Conservation (phyloP, 1,284 basidiomycete species). For the Leccinum subspadiceum region DNA sequence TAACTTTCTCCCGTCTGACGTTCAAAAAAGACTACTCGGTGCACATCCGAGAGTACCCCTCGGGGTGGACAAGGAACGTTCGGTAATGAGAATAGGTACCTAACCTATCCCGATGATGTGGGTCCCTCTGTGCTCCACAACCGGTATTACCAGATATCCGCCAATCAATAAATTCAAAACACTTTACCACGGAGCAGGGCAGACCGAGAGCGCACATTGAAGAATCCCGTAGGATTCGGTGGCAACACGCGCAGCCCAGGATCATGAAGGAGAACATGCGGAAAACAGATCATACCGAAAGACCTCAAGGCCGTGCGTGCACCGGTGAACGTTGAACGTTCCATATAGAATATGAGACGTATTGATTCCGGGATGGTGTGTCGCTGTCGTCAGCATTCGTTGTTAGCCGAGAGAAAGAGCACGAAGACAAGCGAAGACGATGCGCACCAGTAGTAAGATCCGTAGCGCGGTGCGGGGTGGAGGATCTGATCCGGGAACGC, state of each 20-base stretch:
- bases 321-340: too few species aligned
- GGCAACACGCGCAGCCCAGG: background rate
- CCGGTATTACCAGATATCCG: background rate
- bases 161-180: background rate
- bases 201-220: background rate
- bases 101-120: background rate
- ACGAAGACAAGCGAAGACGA: background rate
- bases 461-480: slow-evolving; percentile 64
- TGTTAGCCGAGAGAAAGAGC: background rate
- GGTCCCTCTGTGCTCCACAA: too few species aligned
- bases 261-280: background rate
- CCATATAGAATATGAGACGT: background rate
- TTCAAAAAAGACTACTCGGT: background rate
- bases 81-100: background rate
- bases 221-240: background rate
- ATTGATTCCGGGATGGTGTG: slow-evolving; percentile 41
- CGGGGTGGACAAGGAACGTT: background rate
- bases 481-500: slow-evolving; percentile 48
- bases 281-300: too few species aligned
- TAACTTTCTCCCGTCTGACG: background rate
- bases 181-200: background rate
- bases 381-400: slow-evolving; percentile 45
- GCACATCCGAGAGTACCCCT: background rate
- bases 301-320: too few species aligned
- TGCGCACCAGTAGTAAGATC: slow-evolving; percentile 44